phyloP scores from a whole-genome alignment of 768 basidiomycete genomes.

The Phanerochaete carnosa region DNA sequence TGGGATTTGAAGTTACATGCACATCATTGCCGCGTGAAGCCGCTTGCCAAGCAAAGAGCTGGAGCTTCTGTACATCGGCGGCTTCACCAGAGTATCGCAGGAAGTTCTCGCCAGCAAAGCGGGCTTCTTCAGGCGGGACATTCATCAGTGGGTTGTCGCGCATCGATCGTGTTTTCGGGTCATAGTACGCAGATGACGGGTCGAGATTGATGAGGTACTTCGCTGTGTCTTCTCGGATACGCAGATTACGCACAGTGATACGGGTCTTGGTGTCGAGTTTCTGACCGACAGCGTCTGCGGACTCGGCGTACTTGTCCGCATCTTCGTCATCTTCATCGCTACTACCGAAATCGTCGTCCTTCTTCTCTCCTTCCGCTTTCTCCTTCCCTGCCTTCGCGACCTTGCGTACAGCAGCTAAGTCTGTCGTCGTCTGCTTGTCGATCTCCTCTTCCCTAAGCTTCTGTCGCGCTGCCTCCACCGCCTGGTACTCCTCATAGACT shows the following conservation, averaged over 20 bases:
- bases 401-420: constrained; percentile 86
- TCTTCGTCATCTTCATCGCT: constrained; percentile 95
- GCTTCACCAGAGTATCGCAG: constrained; percentile 89
- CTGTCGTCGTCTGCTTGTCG: constrained; percentile 94
- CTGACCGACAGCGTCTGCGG: constrained; percentile 96
- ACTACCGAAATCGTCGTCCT: constrained; percentile 91
- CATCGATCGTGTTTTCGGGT: constrained; percentile 99
- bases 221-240: constrained; percentile 98
- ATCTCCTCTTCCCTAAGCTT: constrained; percentile 95
- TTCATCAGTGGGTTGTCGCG: constrained; percentile 87
- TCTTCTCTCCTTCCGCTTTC: constrained; percentile 56
- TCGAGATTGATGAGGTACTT: constrained; percentile 98
- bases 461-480: constrained; percentile 86
- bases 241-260: constrained; percentile 95
- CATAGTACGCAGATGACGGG: constrained; percentile 94
- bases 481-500: constrained; percentile 93
- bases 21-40: constrained; percentile 91
- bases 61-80: constrained; percentile 86
- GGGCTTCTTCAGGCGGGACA: constrained; percentile 81
- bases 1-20: constrained; percentile 94
- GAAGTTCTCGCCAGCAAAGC: constrained; percentile 83
- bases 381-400: constrained; percentile 87
- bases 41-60: constrained; percentile 97
- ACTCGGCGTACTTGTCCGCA: constrained; percentile 97
- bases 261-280: constrained; percentile 98